These are phyloP conservation scores for Diversispora eburnea DNA, from an alignment of 192 early-diverging fungal species.

Conservation along the genomic window DNA sequence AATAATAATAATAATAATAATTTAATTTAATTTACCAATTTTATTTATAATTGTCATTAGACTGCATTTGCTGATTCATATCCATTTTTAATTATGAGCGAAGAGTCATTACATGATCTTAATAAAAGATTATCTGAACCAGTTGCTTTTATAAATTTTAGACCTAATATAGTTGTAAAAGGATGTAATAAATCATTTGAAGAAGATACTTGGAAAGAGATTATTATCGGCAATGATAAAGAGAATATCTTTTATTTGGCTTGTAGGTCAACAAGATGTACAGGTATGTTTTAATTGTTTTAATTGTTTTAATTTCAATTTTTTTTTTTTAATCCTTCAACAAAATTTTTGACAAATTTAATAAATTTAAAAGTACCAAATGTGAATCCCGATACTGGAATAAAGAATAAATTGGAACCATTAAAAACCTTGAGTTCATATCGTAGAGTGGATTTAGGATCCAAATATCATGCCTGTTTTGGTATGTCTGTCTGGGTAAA, in stretches of 20 bases:
- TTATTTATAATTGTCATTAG: background rate
- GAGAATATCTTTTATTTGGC: conserved; percentile 47
- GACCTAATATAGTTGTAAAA: conserved; percentile 70
- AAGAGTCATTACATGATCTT: conserved; percentile 58
- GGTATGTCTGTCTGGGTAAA: conserved; percentile 25
- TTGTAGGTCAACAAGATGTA: conserved; percentile 56
- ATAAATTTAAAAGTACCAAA: conserved; percentile 44
- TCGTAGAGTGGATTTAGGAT: conserved; percentile 48
- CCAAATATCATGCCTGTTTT: conserved; percentile 46
- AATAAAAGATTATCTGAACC: conserved; percentile 52
- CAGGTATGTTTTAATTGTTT: background rate
- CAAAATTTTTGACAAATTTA: background rate
- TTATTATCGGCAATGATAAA: conserved; percentile 28
- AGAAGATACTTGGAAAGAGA: conserved; percentile 67
- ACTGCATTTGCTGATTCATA: conserved; percentile 76
- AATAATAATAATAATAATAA: background rate
- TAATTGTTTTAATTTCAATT: background rate
- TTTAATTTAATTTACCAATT: no score
- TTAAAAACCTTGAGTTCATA: conserved; percentile 51
- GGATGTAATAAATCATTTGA: conserved; percentile 49
- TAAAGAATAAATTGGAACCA: conserved; percentile 50
- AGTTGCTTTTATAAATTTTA: conserved; percentile 58
- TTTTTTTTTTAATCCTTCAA: background rate
- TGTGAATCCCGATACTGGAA: conserved; percentile 49
- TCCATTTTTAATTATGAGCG: conserved; percentile 64